phyloP scores from a whole-genome alignment of 768 basidiomycete species.

The Trametes maxima region DNA sequence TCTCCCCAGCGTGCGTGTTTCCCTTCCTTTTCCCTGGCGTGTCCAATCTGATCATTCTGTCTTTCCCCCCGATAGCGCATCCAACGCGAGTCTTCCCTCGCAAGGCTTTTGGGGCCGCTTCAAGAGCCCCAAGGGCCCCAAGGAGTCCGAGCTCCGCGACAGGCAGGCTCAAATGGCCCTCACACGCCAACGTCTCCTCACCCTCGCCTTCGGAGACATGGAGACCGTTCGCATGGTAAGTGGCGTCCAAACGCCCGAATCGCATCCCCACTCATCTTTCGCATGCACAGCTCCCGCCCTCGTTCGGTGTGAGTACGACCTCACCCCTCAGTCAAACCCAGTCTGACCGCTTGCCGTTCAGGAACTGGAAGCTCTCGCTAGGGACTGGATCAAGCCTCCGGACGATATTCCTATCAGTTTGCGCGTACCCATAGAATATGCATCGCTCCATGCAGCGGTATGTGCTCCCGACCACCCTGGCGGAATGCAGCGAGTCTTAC shows the following conservation, averaged over 20 bases:
- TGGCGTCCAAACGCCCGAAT: slow-evolving; percentile 12
- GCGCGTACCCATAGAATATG: slow-evolving; percentile 86
- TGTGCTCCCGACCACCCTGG: slow-evolving; percentile 33
- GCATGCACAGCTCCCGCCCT: slow-evolving; percentile 60
- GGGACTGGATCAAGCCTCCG: slow-evolving; percentile 87
- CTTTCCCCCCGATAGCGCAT: slow-evolving; percentile 52
- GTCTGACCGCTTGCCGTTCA: slow-evolving; percentile 31
- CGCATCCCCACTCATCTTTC: slow-evolving; percentile 6
- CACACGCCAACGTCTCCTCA: slow-evolving; percentile 74
- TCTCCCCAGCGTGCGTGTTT: slow-evolving; percentile 73
- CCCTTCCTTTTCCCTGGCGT: slow-evolving; percentile 27
- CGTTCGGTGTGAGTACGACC: slow-evolving; percentile 54
- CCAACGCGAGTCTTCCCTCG: slow-evolving; percentile 58
- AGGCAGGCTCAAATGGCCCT: slow-evolving; percentile 62
- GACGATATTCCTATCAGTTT: slow-evolving; percentile 75
- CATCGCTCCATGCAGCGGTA: slow-evolving; percentile 82
- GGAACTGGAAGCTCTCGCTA: slow-evolving; percentile 80
- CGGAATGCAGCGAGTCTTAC: slow-evolving; percentile 18
- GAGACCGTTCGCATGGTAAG: slow-evolving; percentile 79
- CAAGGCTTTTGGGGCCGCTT: slow-evolving; percentile 63
- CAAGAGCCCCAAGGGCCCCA: slow-evolving; percentile 56
- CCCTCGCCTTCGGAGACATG: slow-evolving; percentile 82
- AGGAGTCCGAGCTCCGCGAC: slow-evolving; percentile 63
- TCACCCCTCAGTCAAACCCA: slow-evolving; percentile 7
- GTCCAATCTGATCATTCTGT: slow-evolving; percentile 39